Base-by-base conservation (phyloP, 768 basidiomycete species). In the Lenzites betulinus region DNA sequence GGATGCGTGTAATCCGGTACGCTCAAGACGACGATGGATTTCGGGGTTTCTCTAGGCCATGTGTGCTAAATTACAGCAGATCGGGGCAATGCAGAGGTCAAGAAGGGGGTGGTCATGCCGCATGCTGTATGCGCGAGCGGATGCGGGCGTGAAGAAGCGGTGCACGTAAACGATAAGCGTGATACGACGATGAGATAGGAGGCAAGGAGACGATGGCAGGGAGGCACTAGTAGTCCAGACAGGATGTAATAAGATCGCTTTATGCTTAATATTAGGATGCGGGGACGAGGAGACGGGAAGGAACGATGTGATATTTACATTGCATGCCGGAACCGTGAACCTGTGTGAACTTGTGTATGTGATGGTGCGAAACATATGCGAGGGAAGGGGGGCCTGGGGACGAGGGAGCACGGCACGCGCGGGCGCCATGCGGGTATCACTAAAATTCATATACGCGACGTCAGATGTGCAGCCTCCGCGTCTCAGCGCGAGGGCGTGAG, bases 401-500 rank as follows among this genome's bases (percentile, higher is more conserved):
- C 15, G 25, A 9, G 46, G 47, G 26, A 16, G 26, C 28, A 25
- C 26, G 12, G 26, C 15, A 49, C 16, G 47, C 47, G 47, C 6
- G 28, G 28, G 26, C 30, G 43, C n/a, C 16, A 12, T 22, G n/a
- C 43, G 43, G 43, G 22, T 23, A 20, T 20, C n/a, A 23, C 12
- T 33, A 4, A 33, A 20, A 9, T 49, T 33, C 30, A 33, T 44
- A 9, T 49, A 49, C 7, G 15, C 12, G 28, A 16, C 28, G 47
- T 15, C 15, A 9, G 47, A 33, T 22, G 15, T 11, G 22, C 4
- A 11, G 30, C 11, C 30, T 18, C 22, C 3, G 12, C 18, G 16
- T 20, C 16, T 35, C 48, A 54, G 1, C 56, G 25, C 22, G 60
- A 26, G 50, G 66, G 66, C 44, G 66, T 64, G 47, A 63, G 47